Evolutionary conservation across 2,329 filamentous ascomycete genomes (phyloP), one percentile per base, ranked within the genome.

Genomic region (Sclerotinia minor): DNA sequence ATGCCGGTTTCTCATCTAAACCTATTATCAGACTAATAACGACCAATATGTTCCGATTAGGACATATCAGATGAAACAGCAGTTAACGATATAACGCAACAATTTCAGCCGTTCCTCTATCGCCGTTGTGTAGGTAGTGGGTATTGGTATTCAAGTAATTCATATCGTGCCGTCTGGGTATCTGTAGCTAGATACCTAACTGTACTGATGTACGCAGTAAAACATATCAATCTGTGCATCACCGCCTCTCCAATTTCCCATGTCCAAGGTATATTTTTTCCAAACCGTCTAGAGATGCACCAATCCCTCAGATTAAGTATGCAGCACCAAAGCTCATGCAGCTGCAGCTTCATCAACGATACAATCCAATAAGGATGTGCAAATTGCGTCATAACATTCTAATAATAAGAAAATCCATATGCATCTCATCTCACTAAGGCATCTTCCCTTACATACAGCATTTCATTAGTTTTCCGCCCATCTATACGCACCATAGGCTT

Each of bases 371-470:
- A 11, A 38, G 19, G 26, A 61, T 32, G 7, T 17, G 41, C 58
- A 13, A 17, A 61, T 61, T 49, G 58, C 58, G 58, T 61, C 58
- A 61, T 61, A 24, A n/a, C 17, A 49, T 35, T 35, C 58, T 49
- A 61, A 60, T 60, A 60, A 60, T 60, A 61, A 61, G 21, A 61
- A 29, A n/a, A n/a, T 0, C 45, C 11, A 59, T 47, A 49, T 61
- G 58, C 58, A 49, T 60, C 32, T 38, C 41, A 59, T 45, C 57
- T 17, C 35, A 55, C 53, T 8, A 55, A 35, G 29, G 52, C 13
- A 47, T 59, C 57, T 32, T 29, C 44, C 58, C 58, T 60, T 60
- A 44, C 57, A 60, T 49, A 1, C 2, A 13, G 8, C 6, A 47
- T 47, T 32, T 32, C 26, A 32, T 60, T 60, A 60, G 57, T 47